A percentile compares a stretch with the other conserved stretches of the same genome.
These are phyloP conservation scores for Phytophthora citricola DNA, from an alignment of 352 stramenopile genomes.

Conservation along the genomic window DNA sequence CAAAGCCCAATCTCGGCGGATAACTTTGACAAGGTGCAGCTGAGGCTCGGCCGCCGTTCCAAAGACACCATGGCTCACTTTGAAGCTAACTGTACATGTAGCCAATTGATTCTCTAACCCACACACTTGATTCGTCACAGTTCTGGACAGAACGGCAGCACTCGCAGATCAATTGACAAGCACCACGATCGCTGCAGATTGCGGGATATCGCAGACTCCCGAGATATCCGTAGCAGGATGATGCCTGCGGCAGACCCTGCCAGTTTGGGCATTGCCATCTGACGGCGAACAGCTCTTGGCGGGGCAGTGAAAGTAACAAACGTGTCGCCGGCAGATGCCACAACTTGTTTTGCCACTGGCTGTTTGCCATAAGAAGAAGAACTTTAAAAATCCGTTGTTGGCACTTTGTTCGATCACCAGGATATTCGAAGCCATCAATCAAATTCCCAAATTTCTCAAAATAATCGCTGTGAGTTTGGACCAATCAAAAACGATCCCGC, in stretches of 20 bases:
- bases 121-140: conserved; percentile 3
- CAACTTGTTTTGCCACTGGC: too few relatives aligned
- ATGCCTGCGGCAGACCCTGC: too few relatives aligned
- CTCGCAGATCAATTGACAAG: conserved; percentile 1
- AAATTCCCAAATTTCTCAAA: conserved; percentile 28
- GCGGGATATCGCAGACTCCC: conserved; percentile 25
- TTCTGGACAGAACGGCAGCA: neutral
- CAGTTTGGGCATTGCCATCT: neutral
- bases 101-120: neutral
- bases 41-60: conserved; percentile 9
- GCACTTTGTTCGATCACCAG: neutral
- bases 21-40: conserved; percentile 4
- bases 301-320: conserved; percentile 6
- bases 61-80: neutral
- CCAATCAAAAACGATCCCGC: conserved; percentile 1
- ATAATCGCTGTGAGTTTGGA: conserved; percentile 13
- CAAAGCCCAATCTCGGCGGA: conserved; percentile 7
- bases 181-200: conserved; percentile 11
- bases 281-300: neutral
- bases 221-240: conserved; percentile 4
- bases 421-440: conserved; percentile 26
- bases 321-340: conserved; percentile 10
- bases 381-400: neutral
- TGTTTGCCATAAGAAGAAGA: neutral
- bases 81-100: neutral